Conservation (phyloP, 352 stramenopile species). For the Globisporangium nodosum region DNA sequence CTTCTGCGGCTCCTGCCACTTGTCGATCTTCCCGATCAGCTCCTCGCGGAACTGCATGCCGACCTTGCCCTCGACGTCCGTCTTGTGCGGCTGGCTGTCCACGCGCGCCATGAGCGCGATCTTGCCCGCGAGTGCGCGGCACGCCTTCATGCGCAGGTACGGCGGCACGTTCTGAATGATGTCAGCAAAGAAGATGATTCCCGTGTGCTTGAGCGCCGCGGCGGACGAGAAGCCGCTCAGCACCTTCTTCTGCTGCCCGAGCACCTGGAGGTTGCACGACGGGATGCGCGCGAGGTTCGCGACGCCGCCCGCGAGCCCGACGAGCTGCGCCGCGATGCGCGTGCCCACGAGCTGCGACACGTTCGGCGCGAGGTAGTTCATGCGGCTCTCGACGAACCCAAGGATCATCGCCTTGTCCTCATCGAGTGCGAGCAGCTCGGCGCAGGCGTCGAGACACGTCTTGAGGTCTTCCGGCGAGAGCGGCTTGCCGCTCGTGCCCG, state of each 20-base stretch:
- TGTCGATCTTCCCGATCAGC: constrained; percentile 94
- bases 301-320: constrained; percentile 94
- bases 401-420: constrained; percentile 86
- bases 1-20: constrained; percentile 97
- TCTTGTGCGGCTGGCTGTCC: constrained; percentile 86
- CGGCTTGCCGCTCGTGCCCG: constrained; percentile 84
- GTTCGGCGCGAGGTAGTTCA: constrained; percentile 92
- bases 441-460: constrained; percentile 68
- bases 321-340: constrained; percentile 90
- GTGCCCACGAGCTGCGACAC: constrained; percentile 93
- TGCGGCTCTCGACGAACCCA: constrained; percentile 89
- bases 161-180: constrained; percentile 89
- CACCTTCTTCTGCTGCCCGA: constrained; percentile 93
- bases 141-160: constrained; percentile 91
- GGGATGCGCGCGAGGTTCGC: constrained; percentile 93
- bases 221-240: constrained; percentile 86
- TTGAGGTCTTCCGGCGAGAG: constrained; percentile 66
- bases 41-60: constrained; percentile 88
- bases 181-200: constrained; percentile 92
- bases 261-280: constrained; percentile 95
- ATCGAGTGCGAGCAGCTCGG: constrained; percentile 87
- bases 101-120: constrained; percentile 89
- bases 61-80: constrained; percentile 49
- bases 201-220: constrained; percentile 87
- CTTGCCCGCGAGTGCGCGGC: constrained; percentile 90